Evolutionary conservation across 2,329 filamentous ascomycete genomes (phyloP), one percentile per base, ranked within the genome.

Genomic region (Nakataea oryzae): DNA sequence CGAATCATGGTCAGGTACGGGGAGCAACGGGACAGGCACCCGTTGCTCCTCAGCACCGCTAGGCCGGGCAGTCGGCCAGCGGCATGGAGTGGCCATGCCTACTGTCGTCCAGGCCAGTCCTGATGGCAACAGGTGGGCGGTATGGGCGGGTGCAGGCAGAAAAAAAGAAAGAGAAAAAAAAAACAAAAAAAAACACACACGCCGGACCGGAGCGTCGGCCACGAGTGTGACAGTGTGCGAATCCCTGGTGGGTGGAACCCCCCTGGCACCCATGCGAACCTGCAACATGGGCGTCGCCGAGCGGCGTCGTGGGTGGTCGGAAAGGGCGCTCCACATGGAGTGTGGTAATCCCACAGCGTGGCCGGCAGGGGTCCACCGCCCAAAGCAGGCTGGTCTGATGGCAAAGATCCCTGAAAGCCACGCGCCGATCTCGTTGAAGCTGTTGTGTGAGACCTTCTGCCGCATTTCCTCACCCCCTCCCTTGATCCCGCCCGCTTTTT

Each of bases 381-480:
- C 62, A 66, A 72, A 71, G 64, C 66, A 66, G 67, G 60, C 65
- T 69, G 68, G 68, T 61, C 62, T 65, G 65, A 65, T 68, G 67
- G 65, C 65, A 64, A 64, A 66, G 65, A 74, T 74, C 71, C 73
- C 70, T 74, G 71, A 69, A 66, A 70, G 73, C 72, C 73, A 75
- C 72, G 73, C 73, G 72, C 71, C 70, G 72, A 75, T 74, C 73
- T 69, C 65, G 70, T 67, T 67, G 67, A n/a, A 67, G 67, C 69
- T 66, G 68, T 64, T 66, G 64, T 66, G 64, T 65, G 65, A 63
- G 62, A 66, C 60, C 57, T 58, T 62, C 30, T 57, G 24, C 28
- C 30, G 47, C 64, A 58, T 64, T 66, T 66, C 65, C 68, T n/a
- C n/a, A n/a, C n/a, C 67, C 66, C 65, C 64, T 65, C 64, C 65